Conservation (phyloP, 225 moss, liverwort and hornwort species). For the Asterella californica region DNA sequence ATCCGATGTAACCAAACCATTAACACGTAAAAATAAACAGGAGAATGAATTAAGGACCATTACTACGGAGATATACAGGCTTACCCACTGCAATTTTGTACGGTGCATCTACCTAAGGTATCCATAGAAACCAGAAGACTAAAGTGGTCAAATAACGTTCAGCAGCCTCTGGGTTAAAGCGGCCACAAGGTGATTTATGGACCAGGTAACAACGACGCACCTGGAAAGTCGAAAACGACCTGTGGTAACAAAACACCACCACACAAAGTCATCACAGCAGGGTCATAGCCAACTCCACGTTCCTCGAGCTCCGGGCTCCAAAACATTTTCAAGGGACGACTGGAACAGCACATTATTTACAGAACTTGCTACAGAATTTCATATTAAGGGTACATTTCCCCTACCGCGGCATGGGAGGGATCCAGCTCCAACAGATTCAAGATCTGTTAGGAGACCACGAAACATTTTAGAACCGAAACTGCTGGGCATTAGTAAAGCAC, state of each 20-base stretch:
- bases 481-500: neutral
- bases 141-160: neutral
- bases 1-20: too few species aligned
- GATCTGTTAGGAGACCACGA: conserved; percentile 28
- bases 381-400: neutral
- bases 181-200: neutral
- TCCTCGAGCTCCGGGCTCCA: neutral
- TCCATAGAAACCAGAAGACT: neutral
- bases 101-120: neutral
- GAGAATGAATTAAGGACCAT: neutral
- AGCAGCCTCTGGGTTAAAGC: neutral
- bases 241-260: conserved; percentile 20
- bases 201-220: conserved; percentile 23
- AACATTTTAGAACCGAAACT: neutral
- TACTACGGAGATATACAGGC: neutral
- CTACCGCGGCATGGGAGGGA: conserved; percentile 44
- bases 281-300: neutral
- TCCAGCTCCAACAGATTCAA: conserved; percentile 35
- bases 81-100: neutral
- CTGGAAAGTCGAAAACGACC: conserved; percentile 50
- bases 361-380: neutral
- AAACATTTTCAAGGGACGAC: neutral
- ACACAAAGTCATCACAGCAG: conserved; percentile 5
- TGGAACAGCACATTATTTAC: neutral
- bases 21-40: neutral